Base-by-base conservation (phyloP, 495 filamentous ascomycete species). In the Choiromyces venosus region DNA sequence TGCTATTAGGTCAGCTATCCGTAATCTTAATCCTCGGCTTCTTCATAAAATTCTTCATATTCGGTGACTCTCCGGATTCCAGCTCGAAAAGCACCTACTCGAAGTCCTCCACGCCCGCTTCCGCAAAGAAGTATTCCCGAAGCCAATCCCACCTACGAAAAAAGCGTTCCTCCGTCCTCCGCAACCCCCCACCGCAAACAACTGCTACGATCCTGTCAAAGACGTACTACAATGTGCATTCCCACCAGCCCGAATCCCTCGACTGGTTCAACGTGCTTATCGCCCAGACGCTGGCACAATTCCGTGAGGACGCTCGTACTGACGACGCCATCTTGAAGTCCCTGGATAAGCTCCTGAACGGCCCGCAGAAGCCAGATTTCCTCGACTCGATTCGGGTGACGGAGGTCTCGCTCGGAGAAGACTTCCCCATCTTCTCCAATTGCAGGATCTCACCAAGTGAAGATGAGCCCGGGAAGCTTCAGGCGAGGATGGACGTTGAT, bases 41-140 rank as follows among this genome's bases (percentile, higher is more conserved):
- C 76, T 99, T 99, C 85, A 99, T 99, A 83, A 97, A 96, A 83
- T 99, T 97, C 88, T 99, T 99, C 89, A 97, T 99, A 83, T 98
- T 99, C 79, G 95, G 95, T 79, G 94, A 99, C 80, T 87, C 92
- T 37, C 93, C 94, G 0, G 91, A 90, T 1, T 87, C 93, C 56
- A 93, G 95, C 65, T 89, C 91, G 39, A 74, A 77, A 44, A 69
- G 66, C 37, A 77, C 69, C 64, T 77, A 77, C 46, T 87, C 89
- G 3, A 89, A 89, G 16, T 82, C 89, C 8, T 82, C 87, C 65
- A 89, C 90, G 67, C 91, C 91, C 36, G 87, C 91, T 66, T 88
- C 91, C 74, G 66, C 33, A 72, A 72, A 44, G 66, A 80, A 46
- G 71, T 73, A 65, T 66, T 76, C 70, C 42, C 73, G 74, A 64